Evolutionary conservation across 2,329 filamentous ascomycete genomes (phyloP), one percentile per base, ranked within the genome.

Genomic region (Diaporthe sp.): DNA sequence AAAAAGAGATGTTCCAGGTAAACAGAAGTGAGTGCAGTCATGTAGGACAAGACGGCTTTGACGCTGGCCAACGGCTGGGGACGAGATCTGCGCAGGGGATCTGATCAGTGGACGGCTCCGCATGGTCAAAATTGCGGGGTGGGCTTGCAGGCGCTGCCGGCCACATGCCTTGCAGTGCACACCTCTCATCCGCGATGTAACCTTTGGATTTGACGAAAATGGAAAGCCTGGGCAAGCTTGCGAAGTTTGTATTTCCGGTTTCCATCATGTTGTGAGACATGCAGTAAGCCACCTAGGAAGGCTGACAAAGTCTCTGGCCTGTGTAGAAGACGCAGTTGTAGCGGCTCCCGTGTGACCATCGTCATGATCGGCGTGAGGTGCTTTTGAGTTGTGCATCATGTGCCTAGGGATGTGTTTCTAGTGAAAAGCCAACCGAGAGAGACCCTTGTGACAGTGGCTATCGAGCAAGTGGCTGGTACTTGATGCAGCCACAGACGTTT

Each of bases 101-200:
- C 31, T 73, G 71, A 73, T 73, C 71, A 73, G 58, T 73, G 49
- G 71, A 65, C 34, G 71, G 71, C 42, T 62, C 71, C 71, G 71
- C 71, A 73, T 73, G 71, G 34, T 22, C 58, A 73, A 73, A 65
- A 73, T 73, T 73, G 71, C 71, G 71, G 71, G 71, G 71, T 55
- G 65, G 46, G n/a, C 55, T 46, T 39, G 37, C 58, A 37, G 39
- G 46, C 25, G 49, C 58, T 51, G 58, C 61, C 37, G 58, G 61
- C 65, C 71, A 73, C 71, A 73, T 73, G 71, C 49, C 28, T 62
- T 49, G 25, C 49, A 44, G 39, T 8, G 22, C 46, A 73, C 71
- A 57, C 58, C 71, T 51, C 39, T 10, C 34, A 28, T 5, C 53
- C 53, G 46, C 58, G 71, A 73, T 73, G 71, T 55, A 65, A 73